Evolutionary conservation across 176 grass and related monocot genomes (phyloP).

Genomic region (Zoysia pacifica): DNA sequence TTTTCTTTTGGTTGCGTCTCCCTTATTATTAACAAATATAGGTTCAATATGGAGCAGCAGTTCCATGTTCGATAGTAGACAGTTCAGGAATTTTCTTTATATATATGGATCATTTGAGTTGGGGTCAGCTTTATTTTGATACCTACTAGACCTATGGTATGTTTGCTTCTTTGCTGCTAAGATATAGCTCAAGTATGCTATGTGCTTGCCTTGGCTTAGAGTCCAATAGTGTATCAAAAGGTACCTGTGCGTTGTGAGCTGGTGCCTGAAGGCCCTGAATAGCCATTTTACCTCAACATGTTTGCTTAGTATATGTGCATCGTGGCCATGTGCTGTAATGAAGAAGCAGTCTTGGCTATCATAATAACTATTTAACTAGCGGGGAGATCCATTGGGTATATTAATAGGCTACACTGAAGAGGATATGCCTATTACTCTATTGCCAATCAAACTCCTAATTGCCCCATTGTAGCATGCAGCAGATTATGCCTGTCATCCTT

Average conservation of each 20-base stretch:
- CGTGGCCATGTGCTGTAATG: conserved; percentile 1
- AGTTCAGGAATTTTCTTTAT: neutral
- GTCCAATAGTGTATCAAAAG: neutral
- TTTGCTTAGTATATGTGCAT: conserved; percentile 1
- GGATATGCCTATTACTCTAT: neutral
- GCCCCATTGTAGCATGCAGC: neutral
- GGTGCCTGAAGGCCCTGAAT: neutral
- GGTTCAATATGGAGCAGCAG: neutral
- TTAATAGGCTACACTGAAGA: no score
- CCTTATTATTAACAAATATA: conserved; percentile 20
- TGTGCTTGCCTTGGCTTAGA: neutral
- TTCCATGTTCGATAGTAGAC: neutral
- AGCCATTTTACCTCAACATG: neutral
- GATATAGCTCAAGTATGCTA: neutral
- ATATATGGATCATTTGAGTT: neutral
- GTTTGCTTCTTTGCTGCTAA: neutral
- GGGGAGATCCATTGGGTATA: no score
- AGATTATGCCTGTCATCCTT: conserved; percentile 1
- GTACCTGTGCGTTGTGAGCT: neutral
- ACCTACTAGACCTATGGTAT: no score
- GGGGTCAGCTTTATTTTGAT: neutral
- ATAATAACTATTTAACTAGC: no score
- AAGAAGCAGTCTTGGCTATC: neutral
- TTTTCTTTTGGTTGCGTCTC: neutral
- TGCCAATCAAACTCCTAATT: neutral